phyloP scores from a whole-genome alignment of 768 basidiomycete species.

The Hygrocybe punicea region DNA sequence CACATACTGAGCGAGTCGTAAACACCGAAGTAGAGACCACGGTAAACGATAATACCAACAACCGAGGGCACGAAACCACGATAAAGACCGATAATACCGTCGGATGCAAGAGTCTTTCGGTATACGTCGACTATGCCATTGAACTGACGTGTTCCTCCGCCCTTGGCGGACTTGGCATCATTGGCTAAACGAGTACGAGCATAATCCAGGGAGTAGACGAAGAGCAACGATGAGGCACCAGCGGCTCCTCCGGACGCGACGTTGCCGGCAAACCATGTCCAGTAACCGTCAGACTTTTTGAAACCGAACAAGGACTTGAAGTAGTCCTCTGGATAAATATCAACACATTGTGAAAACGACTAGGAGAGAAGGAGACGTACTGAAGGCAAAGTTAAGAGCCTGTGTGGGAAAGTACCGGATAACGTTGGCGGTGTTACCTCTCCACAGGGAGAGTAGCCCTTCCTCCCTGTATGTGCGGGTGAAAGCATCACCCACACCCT shows the following conservation, averaged over 20 bases:
- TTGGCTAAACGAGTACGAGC: constrained; percentile 99
- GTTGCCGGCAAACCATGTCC: constrained; percentile 98
- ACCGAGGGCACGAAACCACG: constrained; percentile 99
- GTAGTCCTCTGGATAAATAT: constrained; percentile 73
- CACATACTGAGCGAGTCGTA: constrained; percentile 87
- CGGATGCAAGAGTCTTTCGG: constrained; percentile 93
- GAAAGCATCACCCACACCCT: constrained; percentile 93
- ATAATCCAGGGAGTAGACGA: constrained; percentile 99
- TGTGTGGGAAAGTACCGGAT: constrained; percentile 99
- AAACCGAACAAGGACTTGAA: constrained; percentile 99
- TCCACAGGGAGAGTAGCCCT: constrained; percentile 93
- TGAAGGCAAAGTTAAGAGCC: constrained; percentile 99
- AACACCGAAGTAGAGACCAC: constrained; percentile 99
- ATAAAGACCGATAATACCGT: constrained; percentile 98
- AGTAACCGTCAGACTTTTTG: constrained; percentile 97
- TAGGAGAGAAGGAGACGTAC: constrained; percentile 47
- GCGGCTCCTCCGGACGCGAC: constrained; percentile 98
- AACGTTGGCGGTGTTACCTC: constrained; percentile 99
- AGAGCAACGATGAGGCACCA: constrained; percentile 96
- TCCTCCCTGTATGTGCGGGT: constrained; percentile 89
- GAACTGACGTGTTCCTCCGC: constrained; percentile 91
- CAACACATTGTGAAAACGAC: neutral
- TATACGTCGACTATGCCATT: constrained; percentile 98
- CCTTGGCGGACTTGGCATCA: constrained; percentile 94
- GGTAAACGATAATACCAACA: constrained; percentile 99